Evolutionary conservation across 2,329 filamentous ascomycete genomes (phyloP), one percentile per base, ranked within the genome.

Genomic region (Botrytis aclada): DNA sequence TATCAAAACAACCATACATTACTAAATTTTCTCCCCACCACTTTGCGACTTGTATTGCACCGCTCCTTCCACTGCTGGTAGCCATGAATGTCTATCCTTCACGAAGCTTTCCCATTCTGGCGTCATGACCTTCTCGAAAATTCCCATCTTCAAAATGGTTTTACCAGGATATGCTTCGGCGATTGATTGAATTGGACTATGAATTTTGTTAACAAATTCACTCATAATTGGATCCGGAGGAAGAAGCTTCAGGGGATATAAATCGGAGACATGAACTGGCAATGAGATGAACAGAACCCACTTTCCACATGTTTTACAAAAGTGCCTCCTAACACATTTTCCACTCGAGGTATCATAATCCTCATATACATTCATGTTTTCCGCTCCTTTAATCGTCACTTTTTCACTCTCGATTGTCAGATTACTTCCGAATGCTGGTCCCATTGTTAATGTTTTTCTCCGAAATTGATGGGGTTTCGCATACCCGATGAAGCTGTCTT

Each of bases 101-200:
- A 81, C 82, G 77, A 86, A 86, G 25, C 77, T 80, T 77, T 86
- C 85, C 64, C 79, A 80, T 73, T 85, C 84, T 0, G 85, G 85
- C 72, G 81, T 77, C 7, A 85, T 84, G 37, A 86, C 85, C 6
- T 83, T 78, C 8, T 83, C 84, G 74, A 85, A 85, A 60, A 87
- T 84, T 20, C 85, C 86, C 81, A 86, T 82, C 77, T 87, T 87
- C 63, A 87, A 69, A 22, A 87, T 80, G 0, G 84, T 80, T 75
- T 84, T 84, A n/a, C 82, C 81, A 8, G 83, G 80, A 60, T 81
- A 81, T 0, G 80, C 65, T 29, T 81, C 79, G 0, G 84, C 82
- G 43, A 84, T 80, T 29, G 83, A 85, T 78, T 83, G 84, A 69
- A 87, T 84, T 0, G 85, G 84, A 74, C 85, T 86, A 63, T 56